Conservation (phyloP, 192 early-diverging fungal species). For the Helicostylum pulchrum region DNA sequence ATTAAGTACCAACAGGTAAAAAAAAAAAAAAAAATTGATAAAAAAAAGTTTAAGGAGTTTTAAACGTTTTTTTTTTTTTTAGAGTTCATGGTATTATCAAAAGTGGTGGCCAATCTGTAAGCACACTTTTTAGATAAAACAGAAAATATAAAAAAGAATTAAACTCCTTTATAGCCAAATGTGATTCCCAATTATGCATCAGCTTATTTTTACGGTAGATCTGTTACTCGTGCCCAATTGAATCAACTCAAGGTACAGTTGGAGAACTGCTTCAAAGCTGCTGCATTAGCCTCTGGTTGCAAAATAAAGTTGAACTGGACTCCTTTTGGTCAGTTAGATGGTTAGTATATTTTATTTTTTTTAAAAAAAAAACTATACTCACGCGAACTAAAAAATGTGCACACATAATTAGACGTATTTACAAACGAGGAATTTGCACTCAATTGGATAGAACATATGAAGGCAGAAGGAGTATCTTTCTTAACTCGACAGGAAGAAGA, state of each 20-base stretch:
- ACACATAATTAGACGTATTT: slow-evolving; percentile 51
- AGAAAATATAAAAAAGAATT: neutral
- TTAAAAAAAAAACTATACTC: neutral
- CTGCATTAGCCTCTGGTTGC: slow-evolving; percentile 56
- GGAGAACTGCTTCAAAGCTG: slow-evolving; percentile 48
- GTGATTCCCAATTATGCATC: slow-evolving; percentile 55
- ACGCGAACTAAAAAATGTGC: neutral
- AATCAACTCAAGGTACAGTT: slow-evolving; percentile 41
- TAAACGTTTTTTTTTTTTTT: neutral
- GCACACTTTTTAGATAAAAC: neutral
- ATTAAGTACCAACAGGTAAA: slow-evolving; percentile 40
- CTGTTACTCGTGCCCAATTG: slow-evolving; percentile 44
- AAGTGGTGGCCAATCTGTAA: slow-evolving; percentile 43
- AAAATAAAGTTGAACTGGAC: slow-evolving; percentile 42
- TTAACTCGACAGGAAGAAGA: slow-evolving; percentile 34
- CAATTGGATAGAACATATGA: slow-evolving; percentile 49
- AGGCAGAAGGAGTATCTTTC: slow-evolving; percentile 36
- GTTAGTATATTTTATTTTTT: slow-evolving; percentile 28
- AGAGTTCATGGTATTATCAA: slow-evolving; percentile 66
- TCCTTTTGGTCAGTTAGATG: slow-evolving; percentile 32
- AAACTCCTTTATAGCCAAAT: slow-evolving; percentile 38
- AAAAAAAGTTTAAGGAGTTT: too few species aligned
- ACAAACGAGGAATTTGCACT: slow-evolving; percentile 54
- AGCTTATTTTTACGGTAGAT: slow-evolving; percentile 48
- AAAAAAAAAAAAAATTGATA: neutral